Evolutionary conservation across 768 basidiomycete genomes (phyloP).

Genomic region (Candolleomyces eurysporus): DNA sequence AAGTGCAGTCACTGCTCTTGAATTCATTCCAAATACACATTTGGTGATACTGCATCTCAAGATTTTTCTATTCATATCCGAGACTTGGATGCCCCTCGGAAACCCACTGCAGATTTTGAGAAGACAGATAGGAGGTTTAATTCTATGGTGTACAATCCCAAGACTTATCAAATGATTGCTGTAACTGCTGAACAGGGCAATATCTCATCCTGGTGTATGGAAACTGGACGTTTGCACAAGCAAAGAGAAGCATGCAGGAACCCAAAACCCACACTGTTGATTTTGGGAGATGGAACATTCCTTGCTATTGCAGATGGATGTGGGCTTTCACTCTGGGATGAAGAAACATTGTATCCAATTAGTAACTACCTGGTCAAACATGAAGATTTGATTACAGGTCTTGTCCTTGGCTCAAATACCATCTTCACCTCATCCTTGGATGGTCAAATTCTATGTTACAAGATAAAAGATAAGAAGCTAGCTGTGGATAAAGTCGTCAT

Average conservation of each 20-base stretch:
- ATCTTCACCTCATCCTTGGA: background rate
- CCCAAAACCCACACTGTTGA: background rate
- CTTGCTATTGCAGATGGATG: background rate
- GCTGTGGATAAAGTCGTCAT: background rate
- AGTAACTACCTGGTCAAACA: background rate
- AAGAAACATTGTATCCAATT: background rate
- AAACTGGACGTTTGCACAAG: background rate
- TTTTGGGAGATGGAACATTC: background rate
- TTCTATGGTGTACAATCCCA: background rate
- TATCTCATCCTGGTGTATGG: background rate
- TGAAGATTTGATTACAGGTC: background rate
- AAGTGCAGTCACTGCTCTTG: conserved; percentile 9
- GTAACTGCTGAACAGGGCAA: background rate
- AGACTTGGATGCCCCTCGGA: background rate
- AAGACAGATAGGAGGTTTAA: background rate
- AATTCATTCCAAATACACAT: conserved; percentile 23
- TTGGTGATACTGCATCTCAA: conserved; percentile 12
- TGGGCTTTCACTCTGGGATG: background rate
- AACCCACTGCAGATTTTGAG: background rate
- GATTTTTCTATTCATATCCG: conserved; percentile 4
- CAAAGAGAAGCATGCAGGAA: background rate
- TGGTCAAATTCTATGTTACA: background rate
- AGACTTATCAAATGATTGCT: background rate
- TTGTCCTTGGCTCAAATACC: background rate
- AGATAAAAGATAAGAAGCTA: background rate